Base-by-base conservation (phyloP, 2,329 filamentous ascomycete genomes). In the Atkinsonella hypoxylon region DNA sequence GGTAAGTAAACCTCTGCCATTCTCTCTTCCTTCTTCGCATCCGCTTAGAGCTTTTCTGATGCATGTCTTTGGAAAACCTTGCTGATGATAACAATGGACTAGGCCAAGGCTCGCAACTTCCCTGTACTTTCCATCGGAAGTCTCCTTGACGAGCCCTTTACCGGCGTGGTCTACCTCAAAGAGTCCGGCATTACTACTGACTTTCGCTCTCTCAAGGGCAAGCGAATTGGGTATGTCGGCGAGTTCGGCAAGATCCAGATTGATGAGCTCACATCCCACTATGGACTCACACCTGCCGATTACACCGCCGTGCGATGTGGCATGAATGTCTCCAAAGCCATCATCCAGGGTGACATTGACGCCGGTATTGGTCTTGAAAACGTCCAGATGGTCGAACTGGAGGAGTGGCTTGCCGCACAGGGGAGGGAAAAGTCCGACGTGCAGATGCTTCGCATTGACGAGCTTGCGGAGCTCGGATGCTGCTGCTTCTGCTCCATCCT, bases 171-270 rank as follows among this genome's bases (percentile, higher is more conserved):
- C 46, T 89, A 89, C 65, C 77, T 89, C 62, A 87, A 86, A 64
- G 74, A 76, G 45, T 84, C 80, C 45, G 85, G 85, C 51, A 88
- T 89, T 67, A 88, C 83, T 31, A 69, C 79, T 45, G 84, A 89
- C 70, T 89, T 89, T 70, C 77, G 74, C 62, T 83, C 82, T 40
- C 77, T 89, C 58, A 84, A 83, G 67, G 85, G 83, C 58, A 88
- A 87, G 70, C 79, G 77, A 22, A 89, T 89, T 63, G 85, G 85
- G 63, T 89, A 89, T 58, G 85, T 89, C 51, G 85, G 85, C 59
- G 85, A 89, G 64, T 89, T 89, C 56, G 85, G 85, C 67, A 89
- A 84, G 77, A 88, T 89, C 64, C 85, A 89, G 70, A 88, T 89
- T 57, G 86, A 89, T 64, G 86, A 89, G 64, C 77, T 89, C 54